Evolutionary conservation across 2,329 filamentous ascomycete genomes (phyloP), one percentile per base, ranked within the genome.

Genomic region (Fusarium tricinctum): DNA sequence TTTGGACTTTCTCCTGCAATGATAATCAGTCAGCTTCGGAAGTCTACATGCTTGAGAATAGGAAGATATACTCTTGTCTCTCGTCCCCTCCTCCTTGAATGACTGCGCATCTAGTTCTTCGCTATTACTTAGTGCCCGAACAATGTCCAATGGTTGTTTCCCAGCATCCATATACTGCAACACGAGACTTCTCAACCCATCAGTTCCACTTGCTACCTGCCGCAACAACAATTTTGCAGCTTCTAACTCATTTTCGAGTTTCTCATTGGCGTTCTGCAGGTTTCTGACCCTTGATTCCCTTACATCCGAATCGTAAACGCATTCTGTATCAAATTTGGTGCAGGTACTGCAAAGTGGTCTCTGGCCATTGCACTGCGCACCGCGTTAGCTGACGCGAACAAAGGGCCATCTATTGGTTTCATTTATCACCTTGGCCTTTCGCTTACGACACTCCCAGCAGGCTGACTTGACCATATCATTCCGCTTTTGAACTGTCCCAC

Each of bases 261-360:
- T 23, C 8, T 51, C 6, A 1, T 66, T 66, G 2, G n/a, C 33
- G 1, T n/a, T 3, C 0, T 67, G 33, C 0, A 66, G 6, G 0
- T 30, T 30, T 4, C 2, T 26, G 2, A 49, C 19, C 5, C 1
- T 42, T 0, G 4, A 23, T 15, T 66, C 63, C 0, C 8, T 28
- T 0, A 40, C 12, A 2, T 57, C 58, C 8, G 63, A 35, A 8
- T 66, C 63, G 15, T 67, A 66, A 6, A 63, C 26, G 20, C 63
- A 66, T 22, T 40, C 9, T 3, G 20, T 33, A 0, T 20, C 28
- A 5, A 30, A 7, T 15, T 63, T 66, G 5, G 22, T 28, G 6
- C 63, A 66, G 30, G 7, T 57, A 5, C 8, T 14, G 9, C 63
- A 66, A 3, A 51, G 5, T 0, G 63, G 63, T 1, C 50, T 66